Evolutionary conservation across 139 green algal species (phyloP).

Genomic region (Chlorella sp.): DNA sequence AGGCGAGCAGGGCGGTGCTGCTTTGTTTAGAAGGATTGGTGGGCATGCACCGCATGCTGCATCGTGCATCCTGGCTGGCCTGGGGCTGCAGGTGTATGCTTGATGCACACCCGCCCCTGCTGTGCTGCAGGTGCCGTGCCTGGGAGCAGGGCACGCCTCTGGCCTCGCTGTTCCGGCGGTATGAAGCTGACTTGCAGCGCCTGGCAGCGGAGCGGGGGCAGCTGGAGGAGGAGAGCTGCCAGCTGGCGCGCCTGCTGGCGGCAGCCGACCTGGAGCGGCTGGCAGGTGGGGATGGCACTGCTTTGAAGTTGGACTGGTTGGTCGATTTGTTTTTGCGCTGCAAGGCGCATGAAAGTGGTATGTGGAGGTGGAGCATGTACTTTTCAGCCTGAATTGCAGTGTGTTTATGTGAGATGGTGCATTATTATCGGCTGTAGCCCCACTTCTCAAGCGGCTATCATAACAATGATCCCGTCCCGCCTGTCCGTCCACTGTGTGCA

Average conservation of each 20-base stretch:
- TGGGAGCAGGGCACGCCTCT: conserved; percentile 27
- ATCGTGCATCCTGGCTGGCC: not conserved
- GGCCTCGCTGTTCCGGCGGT: conserved; percentile 16
- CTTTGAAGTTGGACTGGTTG: too few relatives aligned
- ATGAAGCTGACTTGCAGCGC: conserved; percentile 20
- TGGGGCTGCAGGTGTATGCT: not conserved
- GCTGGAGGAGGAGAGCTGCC: conserved; percentile 24
- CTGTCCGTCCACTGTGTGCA: not conserved
- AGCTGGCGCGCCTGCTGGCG: conserved; percentile 25
- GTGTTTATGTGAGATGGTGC: not conserved
- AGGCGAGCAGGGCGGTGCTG: not conserved
- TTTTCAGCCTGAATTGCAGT: too few relatives aligned
- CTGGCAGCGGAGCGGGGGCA: not conserved
- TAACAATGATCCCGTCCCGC: not conserved
- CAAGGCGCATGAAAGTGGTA: not conserved
- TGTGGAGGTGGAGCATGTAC: not conserved
- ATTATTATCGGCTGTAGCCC: not conserved
- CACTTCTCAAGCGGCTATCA: not conserved
- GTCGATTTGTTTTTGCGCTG: not conserved
- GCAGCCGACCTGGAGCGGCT: conserved; percentile 27
- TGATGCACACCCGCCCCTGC: not conserved
- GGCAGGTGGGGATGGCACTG: not conserved
- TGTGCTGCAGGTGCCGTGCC: conserved; percentile 16
- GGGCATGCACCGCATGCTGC: not conserved
- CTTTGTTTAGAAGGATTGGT: too few relatives aligned